These are phyloP conservation scores for Colletotrichum sp. DNA, from an alignment of 2,329 filamentous ascomycete genomes.

Conservation along the genomic window DNA sequence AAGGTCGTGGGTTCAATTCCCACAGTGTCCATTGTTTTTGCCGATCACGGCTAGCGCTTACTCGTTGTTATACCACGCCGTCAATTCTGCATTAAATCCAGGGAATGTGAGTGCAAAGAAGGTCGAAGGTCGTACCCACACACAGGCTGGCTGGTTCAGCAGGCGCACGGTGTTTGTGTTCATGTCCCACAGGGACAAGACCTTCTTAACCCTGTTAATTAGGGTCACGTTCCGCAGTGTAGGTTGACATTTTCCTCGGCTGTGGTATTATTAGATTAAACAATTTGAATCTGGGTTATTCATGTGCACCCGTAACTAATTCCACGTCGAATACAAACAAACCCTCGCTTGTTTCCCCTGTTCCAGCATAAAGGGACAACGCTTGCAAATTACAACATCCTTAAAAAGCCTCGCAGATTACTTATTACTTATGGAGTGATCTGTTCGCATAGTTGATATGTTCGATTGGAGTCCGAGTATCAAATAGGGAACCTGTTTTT, in stretches of 20 bases:
- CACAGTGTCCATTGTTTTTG: neutral
- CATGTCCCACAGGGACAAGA: neutral
- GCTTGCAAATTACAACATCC: neutral
- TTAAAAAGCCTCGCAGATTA: neutral
- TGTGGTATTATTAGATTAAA: neutral
- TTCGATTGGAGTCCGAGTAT: neutral
- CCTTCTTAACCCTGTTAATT: neutral
- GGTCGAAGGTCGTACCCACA: neutral
- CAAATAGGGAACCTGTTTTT: neutral
- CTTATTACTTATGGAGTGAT: neutral
- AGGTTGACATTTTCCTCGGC: neutral
- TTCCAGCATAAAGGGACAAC: neutral
- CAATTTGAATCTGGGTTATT: neutral
- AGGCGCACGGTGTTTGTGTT: neutral
- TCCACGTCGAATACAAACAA: fast-evolving
- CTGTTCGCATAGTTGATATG: neutral
- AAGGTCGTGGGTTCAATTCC: neutral
- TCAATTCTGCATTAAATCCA: neutral
- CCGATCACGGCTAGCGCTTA: fast-evolving
- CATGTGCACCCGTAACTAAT: neutral
- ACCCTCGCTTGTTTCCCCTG: neutral
- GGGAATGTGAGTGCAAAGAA: neutral
- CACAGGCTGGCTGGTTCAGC: neutral
- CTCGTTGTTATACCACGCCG: neutral
- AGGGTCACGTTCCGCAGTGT: neutral